These are phyloP conservation scores for Malbranchea cinnamomea DNA, from an alignment of 2,329 filamentous ascomycete species.

Conservation along the genomic window DNA sequence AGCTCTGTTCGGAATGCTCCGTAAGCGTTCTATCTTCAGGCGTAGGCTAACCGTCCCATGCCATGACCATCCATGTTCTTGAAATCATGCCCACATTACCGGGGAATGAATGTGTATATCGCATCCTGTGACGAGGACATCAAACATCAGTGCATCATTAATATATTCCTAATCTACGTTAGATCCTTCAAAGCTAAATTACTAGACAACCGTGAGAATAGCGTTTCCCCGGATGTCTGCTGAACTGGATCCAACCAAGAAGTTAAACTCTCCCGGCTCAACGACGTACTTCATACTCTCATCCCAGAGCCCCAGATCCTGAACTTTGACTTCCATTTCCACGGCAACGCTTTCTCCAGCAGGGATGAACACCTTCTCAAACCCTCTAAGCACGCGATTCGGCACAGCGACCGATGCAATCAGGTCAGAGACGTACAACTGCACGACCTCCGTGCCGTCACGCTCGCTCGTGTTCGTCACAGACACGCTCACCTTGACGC, in stretches of 20 bases:
- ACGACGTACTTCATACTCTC: constrained; percentile 54
- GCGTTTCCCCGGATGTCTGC: constrained; percentile 20
- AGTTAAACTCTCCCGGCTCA: constrained; percentile 52
- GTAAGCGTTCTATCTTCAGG: no score
- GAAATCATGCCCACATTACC: no score
- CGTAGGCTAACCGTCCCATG: no score
- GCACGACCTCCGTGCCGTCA: constrained; percentile 52
- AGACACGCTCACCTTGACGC: constrained; percentile 43
- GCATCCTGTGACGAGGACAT: no score
- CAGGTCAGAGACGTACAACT: constrained; percentile 51
- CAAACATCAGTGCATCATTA: no score
- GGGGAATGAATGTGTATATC: no score
- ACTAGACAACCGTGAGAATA: constrained; percentile 15
- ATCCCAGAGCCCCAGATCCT: constrained; percentile 42
- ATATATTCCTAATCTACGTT: no score
- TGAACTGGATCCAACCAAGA: constrained; percentile 43
- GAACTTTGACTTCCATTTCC: constrained; percentile 35
- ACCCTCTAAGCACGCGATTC: constrained; percentile 50
- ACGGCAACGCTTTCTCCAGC: constrained; percentile 44
- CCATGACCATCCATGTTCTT: no score
- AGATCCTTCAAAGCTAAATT: no score
- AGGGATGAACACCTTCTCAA: constrained; percentile 48
- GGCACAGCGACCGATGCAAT: constrained; percentile 49
- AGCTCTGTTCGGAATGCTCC: no score
- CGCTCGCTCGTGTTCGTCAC: constrained; percentile 43